Percentiles rank a stretch among this genome's conserved stretches.
These are phyloP conservation scores for Beauveria sp. DNA, from an alignment of 2,329 filamentous ascomycete species.

Conservation along the genomic window DNA sequence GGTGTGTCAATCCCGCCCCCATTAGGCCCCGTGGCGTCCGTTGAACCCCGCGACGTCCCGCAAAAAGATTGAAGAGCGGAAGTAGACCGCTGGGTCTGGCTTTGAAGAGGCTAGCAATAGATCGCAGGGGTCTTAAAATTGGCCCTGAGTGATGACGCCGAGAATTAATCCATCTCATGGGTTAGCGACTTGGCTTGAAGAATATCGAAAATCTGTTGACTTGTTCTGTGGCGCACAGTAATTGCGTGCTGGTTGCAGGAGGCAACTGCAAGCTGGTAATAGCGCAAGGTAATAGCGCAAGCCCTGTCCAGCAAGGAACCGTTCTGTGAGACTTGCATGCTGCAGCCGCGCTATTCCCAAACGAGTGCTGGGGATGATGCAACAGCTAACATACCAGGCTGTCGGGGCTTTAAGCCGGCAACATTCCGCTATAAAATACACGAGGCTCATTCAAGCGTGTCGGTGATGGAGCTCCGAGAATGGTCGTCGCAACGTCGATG, in stretches of 20 bases:
- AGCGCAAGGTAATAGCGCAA: not conserved
- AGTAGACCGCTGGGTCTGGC: not conserved
- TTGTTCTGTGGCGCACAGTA: not conserved
- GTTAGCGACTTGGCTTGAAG: not conserved
- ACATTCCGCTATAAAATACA: not conserved
- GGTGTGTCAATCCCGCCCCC: not conserved
- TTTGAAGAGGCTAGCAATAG: not conserved
- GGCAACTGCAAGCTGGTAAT: not conserved
- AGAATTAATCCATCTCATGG: not conserved
- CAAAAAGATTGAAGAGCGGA: not conserved
- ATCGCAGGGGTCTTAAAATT: not conserved
- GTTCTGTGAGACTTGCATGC: not conserved
- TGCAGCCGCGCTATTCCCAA: conserved; percentile 4
- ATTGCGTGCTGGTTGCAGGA: not conserved
- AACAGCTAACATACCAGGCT: not conserved
- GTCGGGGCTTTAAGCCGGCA: not conserved
- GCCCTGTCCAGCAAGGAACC: not conserved
- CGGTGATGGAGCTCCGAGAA: not conserved
- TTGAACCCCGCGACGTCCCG: conserved; percentile 1
- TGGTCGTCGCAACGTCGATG: not conserved
- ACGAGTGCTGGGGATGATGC: not conserved
- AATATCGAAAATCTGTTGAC: not conserved
- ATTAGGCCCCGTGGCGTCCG: not conserved
- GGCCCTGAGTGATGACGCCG: not conserved
- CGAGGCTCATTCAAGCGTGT: not conserved